Base-by-base conservation (phyloP, 768 basidiomycete genomes). In the Trametes punicea region DNA sequence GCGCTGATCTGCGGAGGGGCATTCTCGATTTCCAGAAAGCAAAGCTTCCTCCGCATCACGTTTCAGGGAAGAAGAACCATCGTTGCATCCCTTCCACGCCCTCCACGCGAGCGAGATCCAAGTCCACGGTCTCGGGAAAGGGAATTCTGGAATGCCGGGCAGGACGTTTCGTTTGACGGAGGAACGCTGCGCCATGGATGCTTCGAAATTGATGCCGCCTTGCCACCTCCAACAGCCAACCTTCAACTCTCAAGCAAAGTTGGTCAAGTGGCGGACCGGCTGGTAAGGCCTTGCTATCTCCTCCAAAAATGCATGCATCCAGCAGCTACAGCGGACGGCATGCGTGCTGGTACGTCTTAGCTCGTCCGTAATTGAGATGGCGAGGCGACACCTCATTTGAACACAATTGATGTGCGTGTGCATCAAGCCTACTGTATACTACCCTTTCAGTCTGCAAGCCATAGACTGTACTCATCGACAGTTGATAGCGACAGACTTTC, bases 1-100 rank as follows among this genome's bases (percentile, higher is more conserved):
- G 55, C 55, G 46, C 46, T 56, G 55, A 56, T 56, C 55, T 50
- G 48, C 55, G 49, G 47, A 39, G 47, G n/a, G 1, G 0, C 23
- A 48, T 56, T 56, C 55, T 56, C 33, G 55, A 56, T 42, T 50
- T 56, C 55, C 42, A 56, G 55, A 56, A 56, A 8, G 11, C 41
- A 29, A 18, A 16, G 15, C 41, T n/a, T 29, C 25, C 33, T 42
- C 52, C 55, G 23, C 48, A 56, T 56, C 55, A 56, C 49, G 55
- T 56, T 56, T 56, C 55, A 56, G 55, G 55, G 48, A 56, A 56
- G 48, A 50, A 56, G 55, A 56, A 51, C 48, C 52, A 54, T 38
- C 52, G 45, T 50, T 36, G 46, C 55, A 44, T 49, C 31, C 31
- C 41, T 42, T 50, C 40, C 40, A 41, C 21, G 36, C 21, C 40